Evolutionary conservation across 352 stramenopile species (phyloP).

Genomic region (Plasmopara viticola): DNA sequence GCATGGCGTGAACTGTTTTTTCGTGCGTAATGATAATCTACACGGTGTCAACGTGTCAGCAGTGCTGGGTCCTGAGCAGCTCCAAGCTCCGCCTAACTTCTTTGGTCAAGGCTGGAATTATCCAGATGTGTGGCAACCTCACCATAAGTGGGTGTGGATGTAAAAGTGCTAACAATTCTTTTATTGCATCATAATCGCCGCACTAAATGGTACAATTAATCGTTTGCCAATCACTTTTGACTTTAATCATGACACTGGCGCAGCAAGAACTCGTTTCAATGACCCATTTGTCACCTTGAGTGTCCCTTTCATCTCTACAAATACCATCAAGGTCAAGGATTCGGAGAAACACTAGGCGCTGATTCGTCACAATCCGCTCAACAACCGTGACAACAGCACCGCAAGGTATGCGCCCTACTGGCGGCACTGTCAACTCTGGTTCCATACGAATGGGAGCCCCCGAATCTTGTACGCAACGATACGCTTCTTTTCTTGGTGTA

Average conservation of each 20-base stretch:
- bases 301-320: neutral
- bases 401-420: constrained; percentile 53
- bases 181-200: neutral
- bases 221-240: constrained; percentile 1
- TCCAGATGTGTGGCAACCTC: constrained; percentile 26
- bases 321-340: constrained; percentile 14
- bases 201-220: neutral
- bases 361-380: constrained; percentile 49
- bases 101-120: constrained; percentile 55
- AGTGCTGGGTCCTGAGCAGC: constrained; percentile 23
- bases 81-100: constrained; percentile 58
- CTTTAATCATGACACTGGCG: constrained; percentile 66
- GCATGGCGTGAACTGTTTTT: constrained; percentile 69
- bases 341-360: constrained; percentile 60
- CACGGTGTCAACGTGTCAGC: constrained; percentile 31
- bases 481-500: constrained; percentile 16
- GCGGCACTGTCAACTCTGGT: constrained; percentile 47
- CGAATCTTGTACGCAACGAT: constrained; percentile 67
- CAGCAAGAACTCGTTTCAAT: constrained; percentile 78
- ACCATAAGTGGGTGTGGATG: constrained; percentile 50
- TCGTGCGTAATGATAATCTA: constrained; percentile 48
- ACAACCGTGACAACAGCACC: constrained; percentile 44
- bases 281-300: constrained; percentile 34
- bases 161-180: constrained; percentile 2
- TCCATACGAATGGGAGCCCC: constrained; percentile 51